Evolutionary conservation across 768 basidiomycete species (phyloP).

Genomic region (Lactarius akahatsu): DNA sequence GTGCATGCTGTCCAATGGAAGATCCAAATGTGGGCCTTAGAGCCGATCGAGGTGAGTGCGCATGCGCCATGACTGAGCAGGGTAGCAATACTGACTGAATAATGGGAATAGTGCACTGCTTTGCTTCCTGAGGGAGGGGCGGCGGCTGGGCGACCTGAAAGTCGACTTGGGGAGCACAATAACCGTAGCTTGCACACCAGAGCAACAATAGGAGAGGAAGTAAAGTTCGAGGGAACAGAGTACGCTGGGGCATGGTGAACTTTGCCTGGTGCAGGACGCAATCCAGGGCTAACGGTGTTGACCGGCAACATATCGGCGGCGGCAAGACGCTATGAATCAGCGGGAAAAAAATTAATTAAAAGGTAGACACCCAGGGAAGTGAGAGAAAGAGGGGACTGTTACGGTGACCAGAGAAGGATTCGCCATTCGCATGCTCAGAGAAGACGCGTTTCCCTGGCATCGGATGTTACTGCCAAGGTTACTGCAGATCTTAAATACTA

Average conservation of each 20-base stretch:
- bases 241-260: background rate
- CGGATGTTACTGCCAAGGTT: too few relatives aligned
- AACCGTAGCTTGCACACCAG: conserved; percentile 20
- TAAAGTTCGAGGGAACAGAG: background rate
- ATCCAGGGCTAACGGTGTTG: background rate
- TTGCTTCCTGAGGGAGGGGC: conserved; percentile 56
- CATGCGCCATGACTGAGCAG: background rate
- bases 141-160: conserved; percentile 78
- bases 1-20: conserved; percentile 63
- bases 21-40: conserved; percentile 67
- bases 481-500: too few relatives aligned
- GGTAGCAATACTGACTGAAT: conserved; percentile 48
- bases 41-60: background rate
- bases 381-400: too few relatives aligned
- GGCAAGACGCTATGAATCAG: too few relatives aligned
- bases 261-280: background rate
- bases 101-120: conserved; percentile 63
- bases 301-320: background rate
- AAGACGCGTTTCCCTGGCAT: too few relatives aligned
- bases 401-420: too few relatives aligned
- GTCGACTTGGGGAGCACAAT: conserved; percentile 41
- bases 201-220: conserved; percentile 18
- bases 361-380: too few relatives aligned
- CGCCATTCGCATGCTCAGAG: too few relatives aligned
- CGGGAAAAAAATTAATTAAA: too few relatives aligned